Conservation (phyloP, 768 basidiomycete genomes). For the Tricholoma matsutake region DNA sequence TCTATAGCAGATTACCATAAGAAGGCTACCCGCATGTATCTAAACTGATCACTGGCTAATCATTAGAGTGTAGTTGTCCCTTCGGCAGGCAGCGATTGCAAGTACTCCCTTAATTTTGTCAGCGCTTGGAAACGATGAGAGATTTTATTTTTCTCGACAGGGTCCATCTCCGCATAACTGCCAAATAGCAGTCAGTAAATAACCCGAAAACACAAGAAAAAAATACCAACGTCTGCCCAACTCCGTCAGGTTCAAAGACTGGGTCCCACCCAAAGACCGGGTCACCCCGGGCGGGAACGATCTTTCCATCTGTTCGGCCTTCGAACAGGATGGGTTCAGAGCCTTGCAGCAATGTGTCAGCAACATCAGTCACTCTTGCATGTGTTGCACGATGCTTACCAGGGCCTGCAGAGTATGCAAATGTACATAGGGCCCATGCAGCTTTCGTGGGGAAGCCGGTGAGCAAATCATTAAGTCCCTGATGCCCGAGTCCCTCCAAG, state of each 20-base stretch:
- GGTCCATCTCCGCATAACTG: constrained; percentile 77
- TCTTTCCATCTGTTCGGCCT: constrained; percentile 84
- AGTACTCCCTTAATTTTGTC: constrained; percentile 56
- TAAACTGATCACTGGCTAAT: background rate
- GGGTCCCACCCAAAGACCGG: constrained; percentile 89
- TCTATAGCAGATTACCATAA: background rate
- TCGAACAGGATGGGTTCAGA: constrained; percentile 73
- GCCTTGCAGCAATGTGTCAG: constrained; percentile 23
- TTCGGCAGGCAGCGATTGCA: constrained; percentile 32
- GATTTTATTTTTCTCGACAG: constrained; percentile 64
- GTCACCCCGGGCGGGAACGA: constrained; percentile 82
- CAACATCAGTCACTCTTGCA: no score
- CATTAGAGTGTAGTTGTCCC: background rate
- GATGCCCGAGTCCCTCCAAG: constrained; percentile 76
- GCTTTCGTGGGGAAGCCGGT: constrained; percentile 69
- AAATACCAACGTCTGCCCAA: constrained; percentile 68
- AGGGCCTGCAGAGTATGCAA: constrained; percentile 89
- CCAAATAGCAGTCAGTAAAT: constrained; percentile 4
- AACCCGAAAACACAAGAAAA: background rate
- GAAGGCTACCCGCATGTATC: background rate
- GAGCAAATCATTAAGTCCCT: constrained; percentile 86
- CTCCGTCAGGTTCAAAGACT: constrained; percentile 74
- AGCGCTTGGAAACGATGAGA: constrained; percentile 74
- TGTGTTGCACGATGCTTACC: no score
- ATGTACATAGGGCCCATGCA: constrained; percentile 93